These are phyloP conservation scores for Cyclotella choctawhatcheeana DNA, from an alignment of 108 stramenopile species.

Conservation along the genomic window DNA sequence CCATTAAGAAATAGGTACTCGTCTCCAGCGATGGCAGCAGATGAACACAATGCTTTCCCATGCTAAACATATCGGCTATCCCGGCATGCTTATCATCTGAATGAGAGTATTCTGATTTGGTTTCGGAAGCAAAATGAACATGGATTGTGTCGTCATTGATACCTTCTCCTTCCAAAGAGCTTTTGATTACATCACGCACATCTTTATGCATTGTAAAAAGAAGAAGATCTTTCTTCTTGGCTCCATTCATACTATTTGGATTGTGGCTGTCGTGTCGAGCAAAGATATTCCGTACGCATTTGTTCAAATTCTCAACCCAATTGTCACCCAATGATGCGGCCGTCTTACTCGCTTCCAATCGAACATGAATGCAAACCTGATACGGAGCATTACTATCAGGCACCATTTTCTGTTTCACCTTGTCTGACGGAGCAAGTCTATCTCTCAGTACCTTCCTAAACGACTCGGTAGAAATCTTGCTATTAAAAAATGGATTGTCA, in stretches of 20 bases:
- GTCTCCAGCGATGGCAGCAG: not conserved
- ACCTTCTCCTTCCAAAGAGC: not conserved
- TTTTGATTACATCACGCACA: conserved; percentile 1
- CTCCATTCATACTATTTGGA: too few species aligned
- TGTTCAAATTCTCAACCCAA: not conserved
- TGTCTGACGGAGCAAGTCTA: not conserved
- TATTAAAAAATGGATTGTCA: conserved; percentile 16
- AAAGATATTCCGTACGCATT: conserved; percentile 10
- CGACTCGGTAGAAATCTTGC: not conserved
- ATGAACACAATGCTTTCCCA: conserved; percentile 4
- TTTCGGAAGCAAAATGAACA: conserved; percentile 7
- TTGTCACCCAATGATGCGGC: not conserved
- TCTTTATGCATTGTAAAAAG: conserved; percentile 23
- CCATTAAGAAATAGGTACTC: conserved; percentile 17
- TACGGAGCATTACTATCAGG: not conserved
- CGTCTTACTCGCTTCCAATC: not conserved
- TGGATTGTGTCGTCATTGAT: not conserved
- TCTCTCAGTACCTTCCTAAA: conserved; percentile 1
- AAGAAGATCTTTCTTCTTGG: not conserved
- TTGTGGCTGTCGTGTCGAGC: not conserved
- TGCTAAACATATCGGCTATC: conserved; percentile 16
- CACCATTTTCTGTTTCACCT: conserved; percentile 11
- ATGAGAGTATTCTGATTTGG: not conserved
- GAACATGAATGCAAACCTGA: conserved; percentile 19
- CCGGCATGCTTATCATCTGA: conserved; percentile 6